phyloP scores from a whole-genome alignment of 176 grass and related monocot genomes.

The Leersia perrieri region DNA sequence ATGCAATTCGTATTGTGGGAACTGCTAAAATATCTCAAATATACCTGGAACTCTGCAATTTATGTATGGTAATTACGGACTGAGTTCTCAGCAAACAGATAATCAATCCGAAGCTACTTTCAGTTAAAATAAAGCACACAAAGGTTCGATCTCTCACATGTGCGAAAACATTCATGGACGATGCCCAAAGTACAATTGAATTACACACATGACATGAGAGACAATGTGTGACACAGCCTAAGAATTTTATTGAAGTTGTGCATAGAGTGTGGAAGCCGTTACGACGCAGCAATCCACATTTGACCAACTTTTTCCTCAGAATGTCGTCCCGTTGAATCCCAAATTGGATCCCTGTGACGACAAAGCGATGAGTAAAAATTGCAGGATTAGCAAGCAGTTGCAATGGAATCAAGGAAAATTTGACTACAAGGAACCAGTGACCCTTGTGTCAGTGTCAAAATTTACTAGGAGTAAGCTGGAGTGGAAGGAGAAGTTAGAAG shows the following conservation, averaged over 20 bases:
- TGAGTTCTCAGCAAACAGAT: neutral
- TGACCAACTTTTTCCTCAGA: constrained; percentile 2
- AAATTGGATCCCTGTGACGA: constrained; percentile 33
- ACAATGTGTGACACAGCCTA: neutral
- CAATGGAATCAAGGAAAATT: neutral
- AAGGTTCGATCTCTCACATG: neutral
- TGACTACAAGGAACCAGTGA: neutral
- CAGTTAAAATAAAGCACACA: neutral
- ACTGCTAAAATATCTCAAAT: neutral
- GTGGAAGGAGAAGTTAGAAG: neutral
- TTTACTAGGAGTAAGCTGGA: no score
- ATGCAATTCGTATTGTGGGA: neutral
- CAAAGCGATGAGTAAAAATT: neutral
- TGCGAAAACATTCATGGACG: neutral
- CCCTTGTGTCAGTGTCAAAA: no score
- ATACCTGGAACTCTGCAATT: neutral
- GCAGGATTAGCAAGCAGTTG: neutral
- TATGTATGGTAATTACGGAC: neutral
- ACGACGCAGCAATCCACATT: neutral
- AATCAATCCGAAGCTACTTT: neutral
- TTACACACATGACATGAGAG: neutral
- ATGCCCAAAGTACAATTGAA: neutral
- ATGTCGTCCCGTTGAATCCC: constrained; percentile 55
- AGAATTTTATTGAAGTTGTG: constrained; percentile 5
- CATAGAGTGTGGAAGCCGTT: neutral